Percentiles rank a stretch among this genome's conserved stretches.
Conservation (phyloP, 2,329 filamentous ascomycete genomes). For the Ophiostoma fasciatum region DNA sequence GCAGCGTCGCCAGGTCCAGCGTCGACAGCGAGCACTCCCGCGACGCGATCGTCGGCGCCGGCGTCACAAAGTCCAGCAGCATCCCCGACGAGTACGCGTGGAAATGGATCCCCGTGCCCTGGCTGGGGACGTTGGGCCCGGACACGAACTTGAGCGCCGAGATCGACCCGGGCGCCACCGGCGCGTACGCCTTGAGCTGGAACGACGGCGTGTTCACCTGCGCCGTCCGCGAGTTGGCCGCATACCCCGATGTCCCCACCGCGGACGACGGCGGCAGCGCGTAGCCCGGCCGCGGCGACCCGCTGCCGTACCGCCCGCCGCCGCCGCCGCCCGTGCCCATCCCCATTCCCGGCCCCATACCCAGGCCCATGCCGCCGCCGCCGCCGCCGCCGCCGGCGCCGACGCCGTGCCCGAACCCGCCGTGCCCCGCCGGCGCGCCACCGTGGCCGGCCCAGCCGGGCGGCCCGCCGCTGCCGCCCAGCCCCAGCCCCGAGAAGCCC, state of each 20-base stretch:
- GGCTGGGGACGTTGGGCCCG: constrained; percentile 70
- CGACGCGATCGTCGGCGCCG: constrained; percentile 70
- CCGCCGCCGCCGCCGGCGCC: neutral
- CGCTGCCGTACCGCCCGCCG: constrained; percentile 23
- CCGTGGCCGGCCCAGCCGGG: too few relatives aligned
- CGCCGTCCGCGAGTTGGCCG: constrained; percentile 51
- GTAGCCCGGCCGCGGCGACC: constrained; percentile 38
- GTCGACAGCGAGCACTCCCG: constrained; percentile 85
- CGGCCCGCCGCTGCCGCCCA: too few relatives aligned
- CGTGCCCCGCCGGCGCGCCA: too few relatives aligned
- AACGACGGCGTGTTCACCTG: constrained; percentile 53
- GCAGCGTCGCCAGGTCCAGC: constrained; percentile 67
- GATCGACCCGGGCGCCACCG: constrained; percentile 75
- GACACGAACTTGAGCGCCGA: constrained; percentile 83
- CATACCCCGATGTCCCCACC: constrained; percentile 48
- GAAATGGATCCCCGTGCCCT: constrained; percentile 86
- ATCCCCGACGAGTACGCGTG: constrained; percentile 89
- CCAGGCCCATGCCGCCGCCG: constrained; percentile 13
- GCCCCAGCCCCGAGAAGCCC: too few relatives aligned
- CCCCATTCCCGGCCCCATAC: too few relatives aligned
- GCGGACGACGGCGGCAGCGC: constrained; percentile 30
- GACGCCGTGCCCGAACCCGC: too few relatives aligned
- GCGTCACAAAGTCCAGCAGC: constrained; percentile 86
- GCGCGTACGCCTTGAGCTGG: constrained; percentile 58
- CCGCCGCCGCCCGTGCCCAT: constrained; percentile 10